These are phyloP conservation scores for Vitis labrusca DNA, from an alignment of 164 flowering plant species.

Conservation along the genomic window DNA sequence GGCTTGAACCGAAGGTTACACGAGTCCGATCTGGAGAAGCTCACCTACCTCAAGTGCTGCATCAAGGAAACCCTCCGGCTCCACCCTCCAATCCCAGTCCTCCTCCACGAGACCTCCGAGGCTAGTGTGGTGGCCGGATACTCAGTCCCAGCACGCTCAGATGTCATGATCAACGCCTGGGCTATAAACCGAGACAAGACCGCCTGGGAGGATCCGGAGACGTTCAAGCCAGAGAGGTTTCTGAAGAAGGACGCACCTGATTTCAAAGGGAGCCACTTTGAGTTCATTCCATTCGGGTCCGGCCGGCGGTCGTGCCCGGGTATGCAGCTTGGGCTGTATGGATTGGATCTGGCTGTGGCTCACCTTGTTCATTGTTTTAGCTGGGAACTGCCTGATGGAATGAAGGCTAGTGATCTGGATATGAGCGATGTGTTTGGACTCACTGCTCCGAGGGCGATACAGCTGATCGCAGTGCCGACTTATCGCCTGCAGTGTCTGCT, in stretches of 20 bases:
- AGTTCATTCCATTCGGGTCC: slow-evolving; percentile 87
- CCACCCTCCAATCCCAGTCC: slow-evolving; percentile 88
- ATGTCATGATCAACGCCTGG: slow-evolving; percentile 68
- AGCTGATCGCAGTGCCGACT: slow-evolving; percentile 64
- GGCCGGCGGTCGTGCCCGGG: slow-evolving; percentile 91
- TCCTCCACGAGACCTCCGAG: slow-evolving; percentile 76
- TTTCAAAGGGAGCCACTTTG: slow-evolving; percentile 67
- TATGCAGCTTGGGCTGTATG: slow-evolving; percentile 76
- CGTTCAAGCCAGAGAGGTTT: slow-evolving; percentile 58
- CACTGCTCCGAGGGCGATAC: slow-evolving; percentile 68
- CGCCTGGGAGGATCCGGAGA: slow-evolving; percentile 66
- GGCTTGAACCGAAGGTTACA: slow-evolving; percentile 56
- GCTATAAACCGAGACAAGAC: slow-evolving; percentile 63
- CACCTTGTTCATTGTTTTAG: slow-evolving; percentile 64
- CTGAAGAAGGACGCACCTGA: slow-evolving; percentile 45
- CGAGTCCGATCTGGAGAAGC: slow-evolving; percentile 66
- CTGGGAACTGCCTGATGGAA: slow-evolving; percentile 82
- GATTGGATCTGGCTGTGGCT: slow-evolving; percentile 66
- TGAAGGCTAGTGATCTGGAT: slow-evolving; percentile 74
- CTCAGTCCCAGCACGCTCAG: slow-evolving; percentile 50
- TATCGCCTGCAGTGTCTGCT: slow-evolving; percentile 37
- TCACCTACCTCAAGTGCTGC: slow-evolving; percentile 50
- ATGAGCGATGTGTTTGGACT: slow-evolving; percentile 81
- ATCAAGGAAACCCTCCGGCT: slow-evolving; percentile 73
- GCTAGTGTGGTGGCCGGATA: slow-evolving; percentile 61